Base-by-base conservation (phyloP, 2,329 filamentous ascomycete species). In the Catunica adiposa region DNA sequence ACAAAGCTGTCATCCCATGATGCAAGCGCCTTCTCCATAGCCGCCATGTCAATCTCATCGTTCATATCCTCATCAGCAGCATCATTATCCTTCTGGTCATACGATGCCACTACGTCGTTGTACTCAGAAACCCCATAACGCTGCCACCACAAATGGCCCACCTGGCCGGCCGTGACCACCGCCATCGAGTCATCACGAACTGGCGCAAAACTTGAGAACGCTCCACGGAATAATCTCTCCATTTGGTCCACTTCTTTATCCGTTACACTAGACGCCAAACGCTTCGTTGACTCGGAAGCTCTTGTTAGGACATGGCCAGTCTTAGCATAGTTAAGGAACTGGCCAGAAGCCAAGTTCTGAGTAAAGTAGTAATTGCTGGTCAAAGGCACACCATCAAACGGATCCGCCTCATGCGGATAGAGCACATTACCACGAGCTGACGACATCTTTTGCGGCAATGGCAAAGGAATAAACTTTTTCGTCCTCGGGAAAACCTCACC, bases 181-280 rank as follows among this genome's bases (percentile, higher is more conserved):
- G 86, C 83, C 11, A 76, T 78, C 2, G 83, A 76, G 63, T 89
- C 82, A 65, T 90, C 86, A 62, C 79, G 82, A 53, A 77, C 80
- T 0, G 86, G 86, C 4, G 86, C 86, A 65, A 89, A 90, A 63
- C 83, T 85, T 0, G 84, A 88, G 66, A 89, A 90, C 1, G 82
- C 85, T 55, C 83, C 80, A 29, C 84, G 77, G 64, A 89, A 90
- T 8, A 89, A 70, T 0, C 82, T 76, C 61, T 89, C 85, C 68
- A 88, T 79, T 64, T 84, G 83, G 1, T 69, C 68, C 3, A 71
- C 67, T 1, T 76, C 75, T 3, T 75, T 76, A 64, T 88, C 84
- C 8, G 20, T 26, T 7, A 51, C 25, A 51, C 84, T 77, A 64
- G 85, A 82, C 66, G 82, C 86, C 51, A 74, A 75, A 64, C 76